Evolutionary conservation across 148 eudicot genomes (phyloP), one percentile per base, ranked within the genome.

Genomic region (Rhododendron henanense): DNA sequence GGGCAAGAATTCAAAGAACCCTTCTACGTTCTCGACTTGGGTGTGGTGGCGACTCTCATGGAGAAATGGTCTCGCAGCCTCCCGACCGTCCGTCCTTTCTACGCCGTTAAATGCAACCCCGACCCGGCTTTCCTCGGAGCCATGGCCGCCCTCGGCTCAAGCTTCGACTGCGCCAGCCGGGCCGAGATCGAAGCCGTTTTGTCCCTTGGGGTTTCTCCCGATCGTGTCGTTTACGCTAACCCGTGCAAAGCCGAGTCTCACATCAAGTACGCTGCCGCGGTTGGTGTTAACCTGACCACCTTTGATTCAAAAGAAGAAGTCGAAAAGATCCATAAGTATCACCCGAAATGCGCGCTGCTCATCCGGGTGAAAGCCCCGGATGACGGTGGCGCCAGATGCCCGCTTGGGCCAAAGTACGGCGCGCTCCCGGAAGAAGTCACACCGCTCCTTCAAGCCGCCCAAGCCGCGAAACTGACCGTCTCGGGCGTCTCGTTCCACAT

Each of bases 71-170:
- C 44, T 7, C 75, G 84, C 45, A 76, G 6, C 81, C 81, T 87
- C 28, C 89, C 89, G 0, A 5, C 51, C 37, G 79, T 87, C 44
- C 78, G 82, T 31, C 89, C 89, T 13, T 87, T 84, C 79, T 87
- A 87, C 73, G 89, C 89, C n/a, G 87, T 87, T 9, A 87, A 87
- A 55, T 87, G 89, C 67, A 87, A 87, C 45, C 87, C 89, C 0
- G 65, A 87, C 19, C 82, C 78, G 6, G 5, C 76, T 3, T 47
- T 87, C 18, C 86, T 87, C 14, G 57, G 74, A 1, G 79, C 80
- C 5, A 48, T 87, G 86, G 83, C 89, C 13, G 86, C 79, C 31
- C 79, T 87, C 0, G 89, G 87, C 23, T 50, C 87, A 14, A 35
- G 55, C 84, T 87, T 87, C 10, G 89, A 87, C 37, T 87, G 89